Base-by-base conservation (phyloP, 2,329 filamentous ascomycete species). In the Daldinia sp. region DNA sequence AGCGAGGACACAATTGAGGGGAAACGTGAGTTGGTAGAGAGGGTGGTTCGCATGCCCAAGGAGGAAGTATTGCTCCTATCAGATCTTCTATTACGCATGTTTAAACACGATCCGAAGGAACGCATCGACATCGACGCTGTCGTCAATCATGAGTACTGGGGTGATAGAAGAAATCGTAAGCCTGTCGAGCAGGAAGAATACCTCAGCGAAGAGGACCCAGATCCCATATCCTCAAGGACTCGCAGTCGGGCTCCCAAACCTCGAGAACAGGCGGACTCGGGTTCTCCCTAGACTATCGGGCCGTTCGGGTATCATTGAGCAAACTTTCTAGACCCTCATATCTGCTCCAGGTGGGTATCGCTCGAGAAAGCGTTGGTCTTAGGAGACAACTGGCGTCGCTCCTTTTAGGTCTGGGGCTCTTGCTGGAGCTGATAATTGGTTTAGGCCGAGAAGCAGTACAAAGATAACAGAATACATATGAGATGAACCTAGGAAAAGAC, bases 221-320 rank as follows among this genome's bases (percentile, higher is more conserved):
- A 63, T 35, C 32, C 58, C 8, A 57, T 63, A 30, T 65, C 58
- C 4, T 59, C 58, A 0, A 59, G 63, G 47, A 65, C 63, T n/a
- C 59, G 55, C 9, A 59, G 51, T 17, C 50, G 34, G 19, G 25
- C 17, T 3, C 11, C 50, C 25, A 47, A 30, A 23, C 2, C 35
- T 11, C 50, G 54, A 34, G 19, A 54, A 23, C 29, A 21, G 7
- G 23, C 35, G 10, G 34, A 58, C 10, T 5, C 27, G 3, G 19
- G 30, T n/a, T 37, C 49, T 47, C 17, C 53, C 8, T 21, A 35
- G 30, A 19, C 6, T 3, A 48, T 29, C 10, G 11, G 21, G 27
- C 3, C 5, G 47, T 11, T n/a, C 3, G 32, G n/a, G 9, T 32
- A 6, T 13, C 15, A 39, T 19, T 34, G 13, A 15, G n/a, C 6